Percentiles rank a stretch among this genome's conserved stretches.
phyloP scores from a whole-genome alignment of 257 asterid genomes.

The Solanum corneliomulleri region DNA sequence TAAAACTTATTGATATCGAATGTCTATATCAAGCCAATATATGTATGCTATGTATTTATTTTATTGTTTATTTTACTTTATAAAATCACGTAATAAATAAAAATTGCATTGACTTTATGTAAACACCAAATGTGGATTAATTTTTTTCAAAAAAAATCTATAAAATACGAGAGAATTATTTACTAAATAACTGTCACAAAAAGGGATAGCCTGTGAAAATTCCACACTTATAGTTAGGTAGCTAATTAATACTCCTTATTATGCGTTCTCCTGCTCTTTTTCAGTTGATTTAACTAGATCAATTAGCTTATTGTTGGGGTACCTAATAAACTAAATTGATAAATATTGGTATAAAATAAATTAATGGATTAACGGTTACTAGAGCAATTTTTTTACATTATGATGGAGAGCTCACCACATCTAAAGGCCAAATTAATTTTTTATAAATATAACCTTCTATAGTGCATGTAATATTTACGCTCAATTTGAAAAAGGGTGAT shows the following conservation, averaged over 20 bases:
- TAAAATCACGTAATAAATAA: too few species aligned
- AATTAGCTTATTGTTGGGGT: background rate
- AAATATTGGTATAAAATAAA: background rate
- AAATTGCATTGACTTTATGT: fast-evolving
- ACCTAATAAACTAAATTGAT: background rate
- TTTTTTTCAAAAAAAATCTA: background rate
- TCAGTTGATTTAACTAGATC: background rate
- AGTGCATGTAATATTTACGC: background rate
- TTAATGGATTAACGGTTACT: background rate
- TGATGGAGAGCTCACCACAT: background rate
- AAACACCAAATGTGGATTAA: too few species aligned
- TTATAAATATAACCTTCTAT: background rate
- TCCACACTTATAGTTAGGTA: background rate
- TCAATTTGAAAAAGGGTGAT: background rate
- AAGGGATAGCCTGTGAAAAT: background rate
- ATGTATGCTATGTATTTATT: too few species aligned
- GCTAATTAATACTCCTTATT: background rate
- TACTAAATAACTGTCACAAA: background rate
- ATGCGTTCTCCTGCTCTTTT: background rate
- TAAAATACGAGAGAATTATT: background rate
- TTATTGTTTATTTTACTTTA: too few species aligned
- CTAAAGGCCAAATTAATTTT: background rate
- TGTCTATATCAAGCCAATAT: too few species aligned
- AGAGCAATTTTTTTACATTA: background rate
- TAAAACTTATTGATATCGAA: too few species aligned